Percentiles rank a stretch among this genome's conserved stretches.
These are phyloP conservation scores for Eutrema heterophyllum DNA, from an alignment of 345 rosid species.

Conservation along the genomic window DNA sequence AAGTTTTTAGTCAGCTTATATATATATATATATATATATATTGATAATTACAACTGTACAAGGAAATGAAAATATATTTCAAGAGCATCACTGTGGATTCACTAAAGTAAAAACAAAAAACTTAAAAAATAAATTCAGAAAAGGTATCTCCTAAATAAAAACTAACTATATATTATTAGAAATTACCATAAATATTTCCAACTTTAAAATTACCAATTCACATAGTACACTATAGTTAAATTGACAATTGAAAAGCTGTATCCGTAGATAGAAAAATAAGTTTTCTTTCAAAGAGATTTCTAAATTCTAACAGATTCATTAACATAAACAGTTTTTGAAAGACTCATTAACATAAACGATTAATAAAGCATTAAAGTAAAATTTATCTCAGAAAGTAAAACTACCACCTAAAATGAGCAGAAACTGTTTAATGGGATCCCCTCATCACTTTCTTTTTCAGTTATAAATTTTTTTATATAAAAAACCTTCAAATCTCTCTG, in stretches of 20 bases:
- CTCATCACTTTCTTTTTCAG: background rate
- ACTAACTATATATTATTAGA: background rate
- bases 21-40: too few species aligned
- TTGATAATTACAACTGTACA: too few species aligned
- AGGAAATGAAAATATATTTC: too few species aligned
- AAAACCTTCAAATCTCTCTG: background rate
- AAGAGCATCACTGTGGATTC: too few species aligned
- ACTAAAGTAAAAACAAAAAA: too few species aligned
- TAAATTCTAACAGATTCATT: background rate
- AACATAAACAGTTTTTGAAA: background rate
- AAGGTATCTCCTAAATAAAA: too few species aligned
- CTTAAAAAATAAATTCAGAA: too few species aligned
- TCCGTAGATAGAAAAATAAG: background rate
- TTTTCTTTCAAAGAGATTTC: background rate
- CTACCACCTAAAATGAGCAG: background rate
- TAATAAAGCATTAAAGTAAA: background rate
- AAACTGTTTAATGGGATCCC: background rate
- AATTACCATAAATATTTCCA: background rate
- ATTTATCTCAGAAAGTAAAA: background rate
- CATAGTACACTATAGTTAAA: background rate
- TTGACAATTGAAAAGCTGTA: background rate
- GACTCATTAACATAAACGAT: background rate
- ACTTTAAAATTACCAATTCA: too few species aligned
- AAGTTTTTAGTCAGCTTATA: too few species aligned
- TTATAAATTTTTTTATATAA: background rate